phyloP scores from a whole-genome alignment of 1,139 yeast genomes.

The Yamadazyma mexicana region DNA sequence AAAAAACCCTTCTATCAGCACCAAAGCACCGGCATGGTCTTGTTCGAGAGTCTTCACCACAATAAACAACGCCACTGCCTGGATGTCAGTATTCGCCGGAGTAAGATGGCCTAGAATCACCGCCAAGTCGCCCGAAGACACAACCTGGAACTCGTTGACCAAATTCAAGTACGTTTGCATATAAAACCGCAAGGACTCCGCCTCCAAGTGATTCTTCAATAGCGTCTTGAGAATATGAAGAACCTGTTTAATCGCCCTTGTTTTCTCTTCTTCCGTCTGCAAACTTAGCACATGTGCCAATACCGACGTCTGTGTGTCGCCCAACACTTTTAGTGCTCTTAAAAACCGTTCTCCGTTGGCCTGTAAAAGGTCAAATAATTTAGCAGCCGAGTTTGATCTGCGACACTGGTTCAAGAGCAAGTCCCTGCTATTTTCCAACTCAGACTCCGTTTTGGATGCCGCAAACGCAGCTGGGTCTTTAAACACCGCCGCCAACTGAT shows the following conservation, averaged over 20 bases:
- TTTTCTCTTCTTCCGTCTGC: constrained; percentile 3
- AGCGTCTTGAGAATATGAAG: constrained; percentile 15
- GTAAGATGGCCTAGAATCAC: constrained; percentile 23
- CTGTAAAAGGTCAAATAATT: constrained; percentile 20
- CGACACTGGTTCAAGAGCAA: neutral
- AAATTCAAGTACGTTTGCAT: constrained; percentile 21
- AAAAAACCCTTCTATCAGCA: constrained; percentile 24
- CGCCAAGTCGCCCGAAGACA: constrained; percentile 24
- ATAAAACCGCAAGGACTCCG: constrained; percentile 10
- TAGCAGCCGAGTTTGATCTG: constrained; percentile 7
- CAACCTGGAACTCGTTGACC: constrained; percentile 20
- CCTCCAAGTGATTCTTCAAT: constrained; percentile 11
- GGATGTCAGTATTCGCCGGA: constrained; percentile 17
- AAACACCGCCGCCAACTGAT: constrained; percentile 13
- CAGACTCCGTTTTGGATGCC: neutral
- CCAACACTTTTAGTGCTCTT: constrained; percentile 16
- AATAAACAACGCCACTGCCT: constrained; percentile 25
- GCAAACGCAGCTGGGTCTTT: constrained; percentile 10
- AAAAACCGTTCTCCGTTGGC: constrained; percentile 21
- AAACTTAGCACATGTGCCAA: constrained; percentile 16
- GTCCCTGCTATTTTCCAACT: neutral
- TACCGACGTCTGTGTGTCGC: constrained; percentile 19
- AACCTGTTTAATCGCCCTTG: constrained; percentile 13
- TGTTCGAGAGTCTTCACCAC: constrained; percentile 25
- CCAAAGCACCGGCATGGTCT: constrained; percentile 17